phyloP scores from a whole-genome alignment of 805 yeast genomes.

The Zygosaccharomyces lentus region DNA sequence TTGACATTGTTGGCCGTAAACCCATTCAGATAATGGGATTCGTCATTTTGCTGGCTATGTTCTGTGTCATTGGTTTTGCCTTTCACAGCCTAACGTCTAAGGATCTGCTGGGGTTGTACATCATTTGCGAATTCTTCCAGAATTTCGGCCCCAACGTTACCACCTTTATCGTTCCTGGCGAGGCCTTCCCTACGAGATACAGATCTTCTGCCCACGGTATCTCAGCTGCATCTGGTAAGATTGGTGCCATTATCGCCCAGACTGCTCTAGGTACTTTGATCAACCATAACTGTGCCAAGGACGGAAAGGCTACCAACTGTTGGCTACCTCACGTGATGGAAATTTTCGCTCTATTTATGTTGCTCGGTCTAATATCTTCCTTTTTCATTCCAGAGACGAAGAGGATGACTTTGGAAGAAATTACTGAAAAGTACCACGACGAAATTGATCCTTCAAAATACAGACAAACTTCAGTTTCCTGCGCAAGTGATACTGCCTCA shows the following conservation, averaged over 20 bases:
- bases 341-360: conserved; percentile 88
- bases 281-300: conserved; percentile 68
- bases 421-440: conserved; percentile 76
- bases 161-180: conserved; percentile 88
- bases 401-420: conserved; percentile 84
- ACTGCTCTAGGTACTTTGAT: conserved; percentile 80
- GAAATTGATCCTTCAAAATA: conserved; percentile 55
- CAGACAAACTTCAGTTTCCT: conserved; percentile 20
- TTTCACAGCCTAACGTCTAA: conserved; percentile 63
- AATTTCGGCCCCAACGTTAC: conserved; percentile 94
- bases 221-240: conserved; percentile 87
- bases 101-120: conserved; percentile 72
- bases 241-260: conserved; percentile 91
- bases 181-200: conserved; percentile 88
- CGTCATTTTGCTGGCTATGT: conserved; percentile 60
- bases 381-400: conserved; percentile 83
- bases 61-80: conserved; percentile 81
- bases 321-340: conserved; percentile 91
- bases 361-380: conserved; percentile 64
- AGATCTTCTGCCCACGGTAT: conserved; percentile 95
- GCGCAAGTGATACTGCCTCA: conserved; percentile 14
- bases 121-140: conserved; percentile 80
- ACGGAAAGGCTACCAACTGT: conserved; percentile 51
- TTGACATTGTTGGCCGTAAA: conserved; percentile 81
- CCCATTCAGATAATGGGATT: conserved; percentile 78